Percentiles rank a stretch among this genome's conserved stretches.
Conservation (phyloP, 2,329 filamentous ascomycete genomes). For the Paecilomyces dactylethromorphus region DNA sequence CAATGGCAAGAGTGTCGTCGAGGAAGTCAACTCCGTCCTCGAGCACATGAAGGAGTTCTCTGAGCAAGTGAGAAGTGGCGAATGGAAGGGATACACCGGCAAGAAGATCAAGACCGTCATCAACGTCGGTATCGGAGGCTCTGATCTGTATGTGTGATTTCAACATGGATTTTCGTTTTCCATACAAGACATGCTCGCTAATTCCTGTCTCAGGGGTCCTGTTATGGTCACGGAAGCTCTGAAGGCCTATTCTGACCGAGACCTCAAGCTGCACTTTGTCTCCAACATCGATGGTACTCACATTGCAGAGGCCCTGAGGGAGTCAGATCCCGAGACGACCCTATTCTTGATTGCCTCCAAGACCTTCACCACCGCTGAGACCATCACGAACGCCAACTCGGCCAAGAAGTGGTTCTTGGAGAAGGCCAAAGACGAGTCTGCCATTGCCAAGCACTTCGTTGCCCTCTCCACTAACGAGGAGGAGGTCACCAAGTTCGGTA, state of each 20-base stretch:
- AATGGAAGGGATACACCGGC: slow-evolving; percentile 95
- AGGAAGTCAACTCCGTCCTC: slow-evolving; percentile 83
- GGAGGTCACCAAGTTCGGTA: slow-evolving; percentile 97
- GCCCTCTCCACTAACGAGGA: slow-evolving; percentile 91
- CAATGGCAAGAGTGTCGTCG: slow-evolving; percentile 87
- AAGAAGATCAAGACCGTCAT: slow-evolving; percentile 96
- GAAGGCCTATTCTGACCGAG: slow-evolving; percentile 83
- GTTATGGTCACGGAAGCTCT: slow-evolving; percentile 99
- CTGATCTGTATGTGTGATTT: slow-evolving; percentile 71
- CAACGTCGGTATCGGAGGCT: slow-evolving; percentile 97
- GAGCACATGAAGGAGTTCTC: slow-evolving; percentile 99
- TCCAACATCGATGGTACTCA: slow-evolving; percentile 99
- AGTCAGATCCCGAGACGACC: slow-evolving; percentile 94
- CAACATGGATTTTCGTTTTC: background rate
- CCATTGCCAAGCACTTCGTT: slow-evolving; percentile 97
- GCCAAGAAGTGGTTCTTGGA: slow-evolving; percentile 97
- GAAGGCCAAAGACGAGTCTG: slow-evolving; percentile 63
- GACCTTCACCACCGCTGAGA: slow-evolving; percentile 99
- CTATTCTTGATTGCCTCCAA: slow-evolving; percentile 98
- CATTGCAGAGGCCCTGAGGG: slow-evolving; percentile 83
- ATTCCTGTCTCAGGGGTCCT: slow-evolving; percentile 59
- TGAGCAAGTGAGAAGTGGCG: slow-evolving; percentile 84
- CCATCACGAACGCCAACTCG: slow-evolving; percentile 91
- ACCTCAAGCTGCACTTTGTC: slow-evolving; percentile 91
- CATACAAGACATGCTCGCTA: slow-evolving; percentile 6